These are phyloP conservation scores for Apiotrichum laibachii DNA, from an alignment of 1,284 basidiomycete genomes.

Conservation along the genomic window DNA sequence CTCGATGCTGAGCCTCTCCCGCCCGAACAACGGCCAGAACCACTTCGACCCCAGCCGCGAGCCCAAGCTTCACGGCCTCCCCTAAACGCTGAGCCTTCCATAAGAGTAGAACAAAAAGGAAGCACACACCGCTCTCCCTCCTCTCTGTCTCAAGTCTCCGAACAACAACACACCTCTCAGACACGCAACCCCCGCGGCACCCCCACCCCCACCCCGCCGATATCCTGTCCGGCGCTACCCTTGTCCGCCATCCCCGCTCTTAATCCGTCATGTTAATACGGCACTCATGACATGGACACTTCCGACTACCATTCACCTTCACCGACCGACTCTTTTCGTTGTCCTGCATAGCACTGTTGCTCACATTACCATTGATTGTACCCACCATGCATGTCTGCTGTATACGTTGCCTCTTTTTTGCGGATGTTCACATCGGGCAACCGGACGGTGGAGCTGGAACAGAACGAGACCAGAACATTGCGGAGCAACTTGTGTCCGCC, in stretches of 20 bases:
- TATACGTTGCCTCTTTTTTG: background rate
- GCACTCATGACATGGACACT: too few species aligned
- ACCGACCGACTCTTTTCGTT: background rate
- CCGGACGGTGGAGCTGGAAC: too few species aligned
- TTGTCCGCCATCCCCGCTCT: background rate
- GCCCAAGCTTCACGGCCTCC: constrained; percentile 39
- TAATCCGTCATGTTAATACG: too few species aligned
- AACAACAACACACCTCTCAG: too few species aligned
- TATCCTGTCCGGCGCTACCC: background rate
- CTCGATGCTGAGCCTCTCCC: constrained; percentile 15
- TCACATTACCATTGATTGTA: background rate
- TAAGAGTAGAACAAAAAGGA: background rate
- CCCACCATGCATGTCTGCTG: background rate
- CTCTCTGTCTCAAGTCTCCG: too few species aligned
- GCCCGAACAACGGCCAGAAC: constrained; percentile 14
- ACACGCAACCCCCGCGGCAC: too few species aligned
- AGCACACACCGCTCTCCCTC: background rate
- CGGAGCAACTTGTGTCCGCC: background rate
- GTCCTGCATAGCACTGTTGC: constrained; percentile 1
- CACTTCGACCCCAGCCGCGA: constrained; percentile 47
- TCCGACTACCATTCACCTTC: background rate
- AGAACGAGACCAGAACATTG: background rate
- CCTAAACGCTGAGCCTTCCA: constrained; percentile 19
- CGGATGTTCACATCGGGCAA: too few species aligned
- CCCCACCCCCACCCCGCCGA: too few species aligned